Conservation (phyloP, 305 asterid species). For the Solanum hybrid region DNA sequence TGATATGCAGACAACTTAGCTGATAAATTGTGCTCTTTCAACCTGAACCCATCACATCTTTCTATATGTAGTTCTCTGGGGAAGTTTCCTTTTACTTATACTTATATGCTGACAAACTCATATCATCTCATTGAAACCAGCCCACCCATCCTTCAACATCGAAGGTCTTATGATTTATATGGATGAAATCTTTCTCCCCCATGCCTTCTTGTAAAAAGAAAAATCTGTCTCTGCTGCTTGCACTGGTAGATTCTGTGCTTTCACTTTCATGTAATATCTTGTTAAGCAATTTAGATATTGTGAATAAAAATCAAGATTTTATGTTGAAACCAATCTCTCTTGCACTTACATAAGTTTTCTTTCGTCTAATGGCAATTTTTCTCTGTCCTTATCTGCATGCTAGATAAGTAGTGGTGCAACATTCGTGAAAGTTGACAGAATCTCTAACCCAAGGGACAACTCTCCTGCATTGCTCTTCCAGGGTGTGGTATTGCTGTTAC, state of each 20-base stretch:
- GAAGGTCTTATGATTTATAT: background rate
- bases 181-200: background rate
- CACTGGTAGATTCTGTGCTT: background rate
- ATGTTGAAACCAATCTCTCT: background rate
- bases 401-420: constrained; percentile 75
- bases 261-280: background rate
- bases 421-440: constrained; percentile 69
- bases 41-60: background rate
- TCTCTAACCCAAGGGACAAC: constrained; percentile 56
- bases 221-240: background rate
- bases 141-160: background rate
- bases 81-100: background rate
- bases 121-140: background rate
- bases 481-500: constrained; percentile 34
- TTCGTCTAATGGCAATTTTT: background rate
- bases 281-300: background rate
- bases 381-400: background rate
- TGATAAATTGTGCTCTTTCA: background rate
- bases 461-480: constrained; percentile 83
- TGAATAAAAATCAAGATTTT: background rate
- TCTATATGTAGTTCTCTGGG: background rate
- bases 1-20: background rate
- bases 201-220: background rate
- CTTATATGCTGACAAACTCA: background rate
- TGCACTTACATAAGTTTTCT: background rate